phyloP scores from a whole-genome alignment of 441 rosid genomes.

The Populus tomentosa region DNA sequence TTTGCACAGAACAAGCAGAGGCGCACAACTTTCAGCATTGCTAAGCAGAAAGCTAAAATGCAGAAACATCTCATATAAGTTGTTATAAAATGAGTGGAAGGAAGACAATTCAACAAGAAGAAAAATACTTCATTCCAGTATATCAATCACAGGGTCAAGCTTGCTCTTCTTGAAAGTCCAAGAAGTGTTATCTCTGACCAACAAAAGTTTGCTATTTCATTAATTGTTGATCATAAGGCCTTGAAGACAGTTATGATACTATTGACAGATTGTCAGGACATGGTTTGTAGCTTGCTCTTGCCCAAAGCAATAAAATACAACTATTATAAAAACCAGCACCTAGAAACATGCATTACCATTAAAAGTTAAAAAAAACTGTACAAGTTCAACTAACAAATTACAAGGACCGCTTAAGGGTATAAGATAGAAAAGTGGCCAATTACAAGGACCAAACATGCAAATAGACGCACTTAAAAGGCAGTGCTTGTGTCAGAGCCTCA shows the following conservation, averaged over 20 bases:
- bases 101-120: not conserved
- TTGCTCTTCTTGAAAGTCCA: not conserved
- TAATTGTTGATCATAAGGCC: not conserved
- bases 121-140: not conserved
- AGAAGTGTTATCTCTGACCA: not conserved
- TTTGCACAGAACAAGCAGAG: not conserved
- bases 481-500: not conserved
- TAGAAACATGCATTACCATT: not conserved
- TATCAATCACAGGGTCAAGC: not conserved
- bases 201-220: not conserved
- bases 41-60: not conserved
- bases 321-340: not conserved
- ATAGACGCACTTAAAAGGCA: not conserved
- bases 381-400: not conserved
- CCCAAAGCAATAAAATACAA: not conserved
- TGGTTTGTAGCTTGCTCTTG: not conserved
- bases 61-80: not conserved
- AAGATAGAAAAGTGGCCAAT: not conserved
- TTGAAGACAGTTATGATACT: not conserved
- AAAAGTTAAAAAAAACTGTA: not conserved
- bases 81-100: not conserved
- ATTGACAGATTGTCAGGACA: not conserved
- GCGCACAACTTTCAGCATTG: not conserved
- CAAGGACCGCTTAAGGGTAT: not conserved
- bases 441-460: not conserved